phyloP scores from a whole-genome alignment of 352 stramenopile genomes.

The Pythium phragmitis region DNA sequence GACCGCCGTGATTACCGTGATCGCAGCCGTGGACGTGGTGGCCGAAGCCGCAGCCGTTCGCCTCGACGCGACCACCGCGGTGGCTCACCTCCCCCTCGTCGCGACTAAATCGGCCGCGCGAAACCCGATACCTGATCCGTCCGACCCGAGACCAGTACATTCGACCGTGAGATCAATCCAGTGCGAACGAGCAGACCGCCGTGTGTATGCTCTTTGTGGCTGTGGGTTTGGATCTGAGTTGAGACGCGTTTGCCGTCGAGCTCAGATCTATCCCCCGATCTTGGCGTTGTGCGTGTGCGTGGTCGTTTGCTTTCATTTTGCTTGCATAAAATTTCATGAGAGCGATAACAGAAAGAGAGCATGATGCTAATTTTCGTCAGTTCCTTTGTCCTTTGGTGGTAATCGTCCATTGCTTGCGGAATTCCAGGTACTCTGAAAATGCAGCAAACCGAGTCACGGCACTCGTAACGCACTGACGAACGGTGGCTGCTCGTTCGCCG shows the following conservation, averaged over 20 bases:
- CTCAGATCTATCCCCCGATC: not conserved
- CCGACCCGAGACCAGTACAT: not conserved
- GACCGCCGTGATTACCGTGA: constrained; percentile 36
- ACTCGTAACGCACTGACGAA: not conserved
- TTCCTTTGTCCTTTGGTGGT: not conserved
- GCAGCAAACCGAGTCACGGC: not conserved
- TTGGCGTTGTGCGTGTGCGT: constrained; percentile 18
- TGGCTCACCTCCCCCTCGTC: constrained; percentile 38
- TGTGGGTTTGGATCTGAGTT: not conserved
- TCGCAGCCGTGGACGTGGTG: constrained; percentile 44
- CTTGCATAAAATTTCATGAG: constrained; percentile 11
- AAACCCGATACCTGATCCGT: not conserved
- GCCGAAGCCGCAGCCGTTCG: constrained; percentile 46
- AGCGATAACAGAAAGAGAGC: constrained; percentile 19
- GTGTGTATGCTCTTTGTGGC: constrained; percentile 18
- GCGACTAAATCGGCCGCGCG: constrained; percentile 38
- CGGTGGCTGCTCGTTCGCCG: not conserved
- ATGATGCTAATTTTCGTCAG: too few species aligned
- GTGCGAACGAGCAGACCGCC: constrained; percentile 12
- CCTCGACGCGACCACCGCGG: constrained; percentile 34
- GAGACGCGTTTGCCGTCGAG: not conserved
- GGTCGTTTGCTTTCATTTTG: constrained; percentile 17
- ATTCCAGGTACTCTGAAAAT: not conserved
- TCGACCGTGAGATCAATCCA: constrained; percentile 1
- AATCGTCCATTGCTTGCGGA: not conserved